Evolutionary conservation across 2,329 filamentous ascomycete genomes (phyloP).

Genomic region (Diaporthe citriasiana): DNA sequence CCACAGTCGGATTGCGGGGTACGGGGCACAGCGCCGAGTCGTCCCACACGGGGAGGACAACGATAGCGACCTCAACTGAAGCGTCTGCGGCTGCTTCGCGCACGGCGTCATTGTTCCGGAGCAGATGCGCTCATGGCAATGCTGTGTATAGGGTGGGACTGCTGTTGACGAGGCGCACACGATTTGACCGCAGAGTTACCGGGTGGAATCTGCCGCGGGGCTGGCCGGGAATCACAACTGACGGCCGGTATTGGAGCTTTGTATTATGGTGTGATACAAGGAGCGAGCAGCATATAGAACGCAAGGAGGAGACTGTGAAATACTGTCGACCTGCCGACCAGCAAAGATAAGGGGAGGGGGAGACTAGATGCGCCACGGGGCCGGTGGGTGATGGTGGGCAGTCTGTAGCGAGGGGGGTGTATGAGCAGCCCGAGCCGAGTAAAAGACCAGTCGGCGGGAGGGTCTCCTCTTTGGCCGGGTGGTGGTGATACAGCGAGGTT

Average conservation of each 20-base stretch:
- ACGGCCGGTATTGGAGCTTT: conserved; percentile 13
- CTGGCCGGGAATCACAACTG: conserved; percentile 36
- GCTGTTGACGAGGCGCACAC: conserved; percentile 2
- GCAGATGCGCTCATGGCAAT: conserved; percentile 40
- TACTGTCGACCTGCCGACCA: conserved; percentile 34
- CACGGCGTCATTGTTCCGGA: conserved; percentile 42
- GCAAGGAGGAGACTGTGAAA: conserved; percentile 2
- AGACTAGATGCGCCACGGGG: conserved; percentile 29
- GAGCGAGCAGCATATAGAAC: conserved; percentile 34
- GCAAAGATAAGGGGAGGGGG: conserved; percentile 36
- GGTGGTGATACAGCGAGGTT: conserved; percentile 31
- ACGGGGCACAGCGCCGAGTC: conserved; percentile 42
- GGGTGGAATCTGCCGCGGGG: conserved; percentile 25
- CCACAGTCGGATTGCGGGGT: conserved; percentile 40
- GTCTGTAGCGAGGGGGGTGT: conserved; percentile 31
- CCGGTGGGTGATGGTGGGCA: conserved; percentile 33
- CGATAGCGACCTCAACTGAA: conserved; percentile 43
- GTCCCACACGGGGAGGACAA: conserved; percentile 39
- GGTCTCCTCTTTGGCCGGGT: conserved; percentile 14
- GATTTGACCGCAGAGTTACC: conserved; percentile 3
- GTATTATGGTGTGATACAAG: conserved; percentile 30
- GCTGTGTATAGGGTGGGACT: conserved; percentile 15
- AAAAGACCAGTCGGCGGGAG: conserved; percentile 18
- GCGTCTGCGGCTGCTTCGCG: conserved; percentile 40
- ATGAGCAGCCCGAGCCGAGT: conserved; percentile 15